Evolutionary conservation across 768 basidiomycete genomes (phyloP), one percentile per base, ranked within the genome.

Genomic region (Suillus fuscotomentosus): DNA sequence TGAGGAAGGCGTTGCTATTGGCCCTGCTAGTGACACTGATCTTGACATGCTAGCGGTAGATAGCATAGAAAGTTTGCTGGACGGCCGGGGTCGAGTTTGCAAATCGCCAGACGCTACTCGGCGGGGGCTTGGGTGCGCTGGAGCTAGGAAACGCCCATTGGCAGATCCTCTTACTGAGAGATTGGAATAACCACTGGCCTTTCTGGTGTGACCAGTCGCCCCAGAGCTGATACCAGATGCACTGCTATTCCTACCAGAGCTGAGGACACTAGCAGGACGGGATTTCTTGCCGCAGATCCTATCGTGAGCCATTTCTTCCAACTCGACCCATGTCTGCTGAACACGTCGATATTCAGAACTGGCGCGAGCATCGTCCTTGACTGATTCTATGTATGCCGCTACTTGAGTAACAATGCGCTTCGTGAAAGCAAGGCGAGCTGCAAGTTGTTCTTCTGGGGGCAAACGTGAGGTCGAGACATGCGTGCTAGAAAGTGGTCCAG

Each of bases 291-390:
- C 87, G 41, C 73, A 76, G 15, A 92, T 75, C 45, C 84, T 83
- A 65, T 95, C 93, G 53, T 81, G 81, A 43, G 82, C 87, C 93
- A 95, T 95, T 22, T 92, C 91, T 67, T 88, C 84, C 48, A 95
- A 77, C 76, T 96, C 94, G 24, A 72, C 74, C 90, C 91, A 95
- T 2, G 91, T 90, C 74, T 94, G 92, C 50, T 85, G 77, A 47
- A 94, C 78, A n/a, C 93, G 85, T 6, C 80, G 78, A 53, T 82
- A 79, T 72, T 95, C 92, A 7, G 80, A 73, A 20, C 76, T 71
- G 8, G 86, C 88, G 43, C 93, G 84, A 24, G 75, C 65, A 75
- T 95, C 94, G 63, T 86, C 79, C 3, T 79, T 69, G 14, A 92
- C 78, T 1, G 73, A 59, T 20, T 74, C 70, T 39, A 83, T 82